Percentiles rank a stretch among this genome's conserved stretches.
Conservation (phyloP, 257 asterid genomes). For the Catharanthus roseus region DNA sequence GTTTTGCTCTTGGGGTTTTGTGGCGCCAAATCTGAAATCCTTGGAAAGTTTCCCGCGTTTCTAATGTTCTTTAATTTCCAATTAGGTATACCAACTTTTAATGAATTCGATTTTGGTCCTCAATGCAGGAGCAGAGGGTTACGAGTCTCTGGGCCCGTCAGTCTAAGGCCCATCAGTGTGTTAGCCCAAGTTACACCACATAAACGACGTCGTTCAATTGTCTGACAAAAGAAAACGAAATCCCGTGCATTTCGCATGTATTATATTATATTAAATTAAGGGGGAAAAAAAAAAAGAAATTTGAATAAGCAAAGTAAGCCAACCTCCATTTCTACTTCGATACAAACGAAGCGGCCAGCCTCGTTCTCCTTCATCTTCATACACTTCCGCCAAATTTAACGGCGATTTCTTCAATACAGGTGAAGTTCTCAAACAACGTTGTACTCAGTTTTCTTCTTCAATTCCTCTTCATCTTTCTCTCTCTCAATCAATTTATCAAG, state of each 20-base stretch:
- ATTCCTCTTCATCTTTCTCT: neutral
- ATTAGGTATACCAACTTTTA: neutral
- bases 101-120: no score
- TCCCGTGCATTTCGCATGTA: neutral
- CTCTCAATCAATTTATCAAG: slow-evolving; percentile 3
- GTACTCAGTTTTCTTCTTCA: slow-evolving; percentile 8
- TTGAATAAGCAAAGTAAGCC: slow-evolving; percentile 2
- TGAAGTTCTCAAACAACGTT: neutral
- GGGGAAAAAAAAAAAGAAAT: no score
- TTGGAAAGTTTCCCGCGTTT: slow-evolving; percentile 19
- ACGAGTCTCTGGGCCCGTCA: no score
- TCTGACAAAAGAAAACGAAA: neutral
- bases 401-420: slow-evolving; percentile 43
- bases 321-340: slow-evolving; percentile 30
- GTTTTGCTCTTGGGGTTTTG: slow-evolving; percentile 9
- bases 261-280: no score
- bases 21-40: slow-evolving; percentile 22
- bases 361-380: neutral
- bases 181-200: no score
- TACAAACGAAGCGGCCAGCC: slow-evolving; percentile 43
- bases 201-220: no score
- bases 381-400: slow-evolving; percentile 33
- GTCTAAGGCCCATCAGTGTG: no score
- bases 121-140: no score
- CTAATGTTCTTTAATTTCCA: neutral